Base-by-base conservation (phyloP, 257 asterid genomes). In the Eustoma russellianum region DNA sequence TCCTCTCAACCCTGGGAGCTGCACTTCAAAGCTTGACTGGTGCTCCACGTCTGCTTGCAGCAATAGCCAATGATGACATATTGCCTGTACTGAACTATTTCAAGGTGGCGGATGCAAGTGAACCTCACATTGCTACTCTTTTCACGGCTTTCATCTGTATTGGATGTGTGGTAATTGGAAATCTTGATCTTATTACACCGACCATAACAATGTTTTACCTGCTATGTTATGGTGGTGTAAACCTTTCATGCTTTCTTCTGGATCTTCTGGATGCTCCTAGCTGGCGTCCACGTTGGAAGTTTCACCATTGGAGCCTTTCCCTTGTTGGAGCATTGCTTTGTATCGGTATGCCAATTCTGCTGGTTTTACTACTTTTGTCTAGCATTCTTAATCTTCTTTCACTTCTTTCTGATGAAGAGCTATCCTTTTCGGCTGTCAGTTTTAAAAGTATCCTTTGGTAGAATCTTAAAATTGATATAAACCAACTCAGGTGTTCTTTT, bases 231-330 rank as follows among this genome's bases (percentile, higher is more conserved):
- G 97, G 80, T 45, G 98, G 98, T 1, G 97, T 91, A 76, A 91
- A 91, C 69, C 74, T 91, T 67, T 87, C 98, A 50, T 91, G 97
- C 82, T 87, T 91, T 67, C 98, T 91, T 64, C 74, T 91, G 79
- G 98, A 91, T 78, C 90, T 91, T 56, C 72, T 91, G 61, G 98
- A 91, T 80, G 96, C 98, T 67, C 98, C 97, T 72, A 84, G 98
- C 79, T 91, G 98, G 98, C 97, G 98, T 46, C 98, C 97, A 58
- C 90, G 98, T 53, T 91, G 98, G 98, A 91, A 84, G 63, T 91
- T 87, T 80, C 97, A 91, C 77, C 98, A 91, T 60, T 91, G 98
- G 98, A 87, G 98, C 66, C 87, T 91, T 67, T 91, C 98, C 71
- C 98, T 91, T 68, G 41, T 91, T 63, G 98, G 98, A 61, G 98